Conservation (phyloP, 108 stramenopile genomes). For the Cyclotella sp. region DNA sequence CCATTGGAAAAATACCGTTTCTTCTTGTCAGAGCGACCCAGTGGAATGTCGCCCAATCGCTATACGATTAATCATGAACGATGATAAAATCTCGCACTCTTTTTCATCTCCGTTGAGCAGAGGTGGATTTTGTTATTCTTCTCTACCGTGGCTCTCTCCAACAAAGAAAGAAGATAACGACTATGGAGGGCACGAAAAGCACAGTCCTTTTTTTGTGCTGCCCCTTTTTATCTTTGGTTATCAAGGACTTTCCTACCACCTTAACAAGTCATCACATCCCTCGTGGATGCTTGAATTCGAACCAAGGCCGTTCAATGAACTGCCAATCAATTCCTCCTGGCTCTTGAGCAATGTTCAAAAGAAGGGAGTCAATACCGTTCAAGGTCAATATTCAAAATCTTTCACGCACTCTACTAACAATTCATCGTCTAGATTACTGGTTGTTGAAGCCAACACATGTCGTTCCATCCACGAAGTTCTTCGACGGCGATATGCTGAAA, state of each 20-base stretch:
- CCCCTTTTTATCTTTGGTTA: neutral
- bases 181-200: neutral
- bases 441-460: constrained; percentile 3
- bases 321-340: constrained; percentile 19
- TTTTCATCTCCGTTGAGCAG: neutral
- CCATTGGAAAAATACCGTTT: neutral
- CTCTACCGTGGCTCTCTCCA: constrained; percentile 4
- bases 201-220: constrained; percentile 8
- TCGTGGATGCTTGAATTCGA: neutral
- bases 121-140: neutral
- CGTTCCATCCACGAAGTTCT: neutral
- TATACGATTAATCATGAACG: constrained; percentile 18
- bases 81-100: neutral
- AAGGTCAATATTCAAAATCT: neutral
- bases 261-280: neutral
- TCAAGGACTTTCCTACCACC: neutral
- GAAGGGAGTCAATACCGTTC: neutral
- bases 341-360: neutral
- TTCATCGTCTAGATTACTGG: neutral
- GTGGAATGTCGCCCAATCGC: constrained; percentile 11
- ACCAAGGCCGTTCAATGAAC: neutral
- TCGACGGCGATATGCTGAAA: neutral
- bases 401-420: neutral
- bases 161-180: neutral
- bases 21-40: neutral